Conservation (phyloP, 371 early-diverging fungal species). For the Actinomortierella ambigua region DNA sequence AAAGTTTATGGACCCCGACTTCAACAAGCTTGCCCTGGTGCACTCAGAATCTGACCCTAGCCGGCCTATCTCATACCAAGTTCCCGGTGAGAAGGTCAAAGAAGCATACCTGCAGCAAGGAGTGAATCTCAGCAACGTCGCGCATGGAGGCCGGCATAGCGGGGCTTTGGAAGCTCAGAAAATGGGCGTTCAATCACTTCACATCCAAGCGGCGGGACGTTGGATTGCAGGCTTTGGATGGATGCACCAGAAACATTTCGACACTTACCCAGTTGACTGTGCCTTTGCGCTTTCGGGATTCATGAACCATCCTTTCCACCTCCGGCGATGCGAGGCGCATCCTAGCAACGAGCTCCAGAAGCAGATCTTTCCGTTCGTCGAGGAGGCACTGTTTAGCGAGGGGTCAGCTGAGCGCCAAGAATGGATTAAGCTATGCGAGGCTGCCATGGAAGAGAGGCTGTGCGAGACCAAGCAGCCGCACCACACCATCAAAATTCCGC, state of each 20-base stretch:
- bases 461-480: neutral
- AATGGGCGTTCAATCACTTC: slow-evolving; percentile 1
- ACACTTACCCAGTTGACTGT: neutral
- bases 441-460: slow-evolving; percentile 10
- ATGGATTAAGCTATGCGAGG: slow-evolving; percentile 1
- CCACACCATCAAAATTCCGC: neutral
- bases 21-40: slow-evolving; percentile 2
- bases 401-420: neutral
- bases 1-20: slow-evolving; percentile 1
- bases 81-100: neutral
- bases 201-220: slow-evolving; percentile 1
- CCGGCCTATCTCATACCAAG: neutral
- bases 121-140: neutral
- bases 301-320: slow-evolving; percentile 7
- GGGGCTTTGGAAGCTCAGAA: slow-evolving; percentile 1
- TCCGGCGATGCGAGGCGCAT: slow-evolving; percentile 5
- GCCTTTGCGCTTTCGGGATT: slow-evolving; percentile 4
- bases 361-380: slow-evolving; percentile 10
- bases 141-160: slow-evolving; percentile 9
- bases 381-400: neutral
- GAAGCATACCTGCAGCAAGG: neutral
- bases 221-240: neutral
- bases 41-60: slow-evolving; percentile 1
- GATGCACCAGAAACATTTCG: slow-evolving; percentile 1
- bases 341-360: slow-evolving; percentile 3